Percentiles rank a stretch among this genome's conserved stretches.
Conservation (phyloP, 306 rosid genomes). For the Astragalus membranaceus region DNA sequence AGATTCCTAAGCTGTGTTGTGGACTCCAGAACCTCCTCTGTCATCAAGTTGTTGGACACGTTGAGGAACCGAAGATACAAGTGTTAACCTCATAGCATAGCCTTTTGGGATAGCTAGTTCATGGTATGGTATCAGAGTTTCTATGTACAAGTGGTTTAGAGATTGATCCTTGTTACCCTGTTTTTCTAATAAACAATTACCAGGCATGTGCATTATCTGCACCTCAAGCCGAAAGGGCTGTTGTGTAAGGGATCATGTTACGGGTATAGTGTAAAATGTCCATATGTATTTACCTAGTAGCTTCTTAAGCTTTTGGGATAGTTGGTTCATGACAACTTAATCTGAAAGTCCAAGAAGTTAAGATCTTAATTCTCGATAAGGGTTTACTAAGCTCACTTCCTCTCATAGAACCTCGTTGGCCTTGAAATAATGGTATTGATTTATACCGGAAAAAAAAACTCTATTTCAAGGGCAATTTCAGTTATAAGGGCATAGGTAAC, state of each 20-base stretch:
- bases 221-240: too few species aligned
- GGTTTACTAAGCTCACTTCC: not conserved
- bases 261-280: not conserved
- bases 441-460: not conserved
- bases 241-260: not conserved
- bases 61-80: slow-evolving; percentile 25
- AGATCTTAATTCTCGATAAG: not conserved
- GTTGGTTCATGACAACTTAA: not conserved
- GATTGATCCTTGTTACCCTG: not conserved
- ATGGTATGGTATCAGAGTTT: not conserved
- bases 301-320: not conserved
- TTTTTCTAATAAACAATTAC: not conserved
- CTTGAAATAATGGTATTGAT: not conserved
- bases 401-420: not conserved
- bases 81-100: not conserved
- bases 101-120: not conserved
- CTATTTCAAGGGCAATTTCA: not conserved
- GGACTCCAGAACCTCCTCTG: slow-evolving; percentile 48
- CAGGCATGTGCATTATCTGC: too few species aligned
- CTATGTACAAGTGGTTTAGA: not conserved
- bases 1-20: slow-evolving; percentile 31
- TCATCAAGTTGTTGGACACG: slow-evolving; percentile 48
- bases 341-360: not conserved
- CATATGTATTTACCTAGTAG: not conserved
- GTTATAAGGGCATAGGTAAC: not conserved